Evolutionary conservation across 345 rosid species (phyloP), one percentile per base, ranked within the genome.

Genomic region (Physaria fendleri): DNA sequence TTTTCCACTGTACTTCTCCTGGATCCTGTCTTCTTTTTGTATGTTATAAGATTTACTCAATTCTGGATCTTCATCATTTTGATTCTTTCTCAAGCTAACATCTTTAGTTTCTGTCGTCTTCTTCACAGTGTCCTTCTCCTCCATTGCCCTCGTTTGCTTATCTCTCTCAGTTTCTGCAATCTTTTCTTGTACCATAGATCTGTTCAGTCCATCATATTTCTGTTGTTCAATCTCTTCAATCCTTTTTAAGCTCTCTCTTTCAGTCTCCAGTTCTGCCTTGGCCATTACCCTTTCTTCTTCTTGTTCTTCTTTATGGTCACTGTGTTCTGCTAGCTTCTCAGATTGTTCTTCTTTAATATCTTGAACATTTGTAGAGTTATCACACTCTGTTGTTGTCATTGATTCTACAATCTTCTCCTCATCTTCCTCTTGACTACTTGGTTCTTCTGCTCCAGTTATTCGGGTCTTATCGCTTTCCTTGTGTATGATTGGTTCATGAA

Each of bases 401-500:
- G 41, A 22, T 42, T 37, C 64, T 46, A 10, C 45, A 20, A 21
- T 2, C 11, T 47, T 66, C 48, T 56, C 30, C 20, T 30, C 27
- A 1, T 33, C 45, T 48, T 47, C 12, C 22, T 29, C 42, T 14
- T 42, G 25, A 42, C 22, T 15, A 59, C 45, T 42, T 50, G 39
- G 45, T 32, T 40, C 20, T 37, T 47, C 51, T 47, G 10, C 2
- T 10, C 2, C 32, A 56, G 13, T 9, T 39, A 25, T 18, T 13
- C 3, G 35, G 16, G 33, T 18, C 20, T 66, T 46, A 20, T 47
- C 48, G 10, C 34, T 41, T 58, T 66, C 58, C 27, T 57, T 66
- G 44, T 58, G 50, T 58, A 21, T 58, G 47, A 29, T 39, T 0
- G 28, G 59, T 49, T 49, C 53, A 58, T 41, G 29, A 2, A 59